Evolutionary conservation across 495 filamentous ascomycete genomes (phyloP).

Genomic region (Pyronema domesticum): DNA sequence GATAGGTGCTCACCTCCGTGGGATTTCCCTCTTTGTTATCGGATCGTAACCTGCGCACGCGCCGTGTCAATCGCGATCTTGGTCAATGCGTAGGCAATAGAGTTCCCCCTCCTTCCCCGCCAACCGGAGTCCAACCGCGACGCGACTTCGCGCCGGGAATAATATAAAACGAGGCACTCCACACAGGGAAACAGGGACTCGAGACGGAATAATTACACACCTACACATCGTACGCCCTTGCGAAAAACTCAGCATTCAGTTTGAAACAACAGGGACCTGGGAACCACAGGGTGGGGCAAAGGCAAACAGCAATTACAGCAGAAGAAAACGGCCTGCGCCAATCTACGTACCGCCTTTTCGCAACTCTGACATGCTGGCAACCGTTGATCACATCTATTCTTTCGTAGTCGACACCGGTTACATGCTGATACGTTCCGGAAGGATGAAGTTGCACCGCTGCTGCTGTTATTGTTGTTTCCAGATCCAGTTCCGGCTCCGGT

Average conservation of each 20-base stretch:
- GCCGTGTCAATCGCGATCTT: conserved; percentile 29
- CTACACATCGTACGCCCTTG: conserved; percentile 8
- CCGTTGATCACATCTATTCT: conserved; percentile 87
- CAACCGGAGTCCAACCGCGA: background rate
- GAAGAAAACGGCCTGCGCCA: background rate
- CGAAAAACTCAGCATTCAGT: conserved; percentile 1
- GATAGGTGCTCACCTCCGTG: conserved; percentile 41
- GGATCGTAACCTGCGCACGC: conserved; percentile 91
- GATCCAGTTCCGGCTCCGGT: background rate
- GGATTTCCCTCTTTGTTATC: conserved; percentile 86
- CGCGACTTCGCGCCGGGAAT: background rate
- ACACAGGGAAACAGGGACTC: background rate
- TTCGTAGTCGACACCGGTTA: conserved; percentile 77
- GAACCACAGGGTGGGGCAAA: background rate
- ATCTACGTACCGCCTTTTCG: conserved; percentile 46
- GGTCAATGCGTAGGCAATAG: background rate
- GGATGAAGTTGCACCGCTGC: conserved; percentile 30
- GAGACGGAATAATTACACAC: background rate
- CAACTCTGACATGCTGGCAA: conserved; percentile 79
- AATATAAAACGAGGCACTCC: too few relatives aligned
- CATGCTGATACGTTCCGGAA: conserved; percentile 94
- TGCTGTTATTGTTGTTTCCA: background rate
- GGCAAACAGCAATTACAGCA: background rate
- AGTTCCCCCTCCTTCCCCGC: background rate
- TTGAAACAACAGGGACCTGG: background rate